Evolutionary conservation across 805 yeast species (phyloP), one percentile per base, ranked within the genome.

Genomic region (Cyberlindnera samutprakarnensis): DNA sequence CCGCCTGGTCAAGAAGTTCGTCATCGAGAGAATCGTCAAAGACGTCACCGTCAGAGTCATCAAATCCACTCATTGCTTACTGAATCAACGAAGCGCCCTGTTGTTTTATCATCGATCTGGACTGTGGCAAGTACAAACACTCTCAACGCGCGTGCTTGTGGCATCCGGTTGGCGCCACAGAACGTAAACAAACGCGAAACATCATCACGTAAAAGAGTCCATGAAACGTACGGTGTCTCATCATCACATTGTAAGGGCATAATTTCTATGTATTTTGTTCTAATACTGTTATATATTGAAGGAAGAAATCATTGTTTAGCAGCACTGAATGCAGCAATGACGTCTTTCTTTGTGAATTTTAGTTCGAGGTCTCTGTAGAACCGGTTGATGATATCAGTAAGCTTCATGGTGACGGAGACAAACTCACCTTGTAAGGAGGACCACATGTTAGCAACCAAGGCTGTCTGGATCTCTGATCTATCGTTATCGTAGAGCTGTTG

Each of bases 371-470:
- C 79, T 32, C 62, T 62, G 34, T 64, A 66, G 38, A 67, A 66
- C 36, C 65, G 71, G 30, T 67, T 74, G 21, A 80, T 65, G 14
- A 82, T 63, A 2, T 63, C 59, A 40, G 66, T 67, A 36, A 87
- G 57, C 28, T 74, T 66, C 39, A 68, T 56, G 43, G 78, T 73
- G 17, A 73, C 61, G 6, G 68, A 63, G 14, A 72, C 68, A 43
- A 76, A 78, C 40, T 75, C 73, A 14, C 73, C 75, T 43, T 79
- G 85, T 36, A 83, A 57, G 14, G 81, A 75, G 12, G 67, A 62
- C 92, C 95, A 79, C 35, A 85, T 65, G 46, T 68, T 72, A 23
- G 70, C 75, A 24, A 76, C 57, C 25, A 84, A 51, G 27, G 68
- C 74, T 29, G 62, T 66, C 46, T 75, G 81, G 38, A 66, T 58